Evolutionary conservation across 2,329 filamentous ascomycete genomes (phyloP).

Genomic region (Venturiaceae sp.): DNA sequence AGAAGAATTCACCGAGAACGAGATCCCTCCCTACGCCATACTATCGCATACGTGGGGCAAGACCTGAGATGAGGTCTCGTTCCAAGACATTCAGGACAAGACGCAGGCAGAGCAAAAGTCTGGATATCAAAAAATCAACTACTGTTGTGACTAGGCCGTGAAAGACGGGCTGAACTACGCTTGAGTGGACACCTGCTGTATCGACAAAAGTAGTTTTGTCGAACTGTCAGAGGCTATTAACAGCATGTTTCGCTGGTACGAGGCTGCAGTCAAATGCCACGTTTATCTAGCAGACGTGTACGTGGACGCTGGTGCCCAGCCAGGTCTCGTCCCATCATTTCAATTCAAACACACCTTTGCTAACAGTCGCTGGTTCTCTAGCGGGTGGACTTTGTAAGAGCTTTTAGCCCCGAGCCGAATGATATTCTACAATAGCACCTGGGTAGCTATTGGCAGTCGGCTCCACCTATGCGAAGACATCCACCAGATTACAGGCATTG

Average conservation of each 20-base stretch:
- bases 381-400: slow-evolving; percentile 8
- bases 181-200: slow-evolving; percentile 8
- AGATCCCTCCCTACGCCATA: slow-evolving; percentile 3
- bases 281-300: slow-evolving; percentile 6
- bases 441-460: neutral
- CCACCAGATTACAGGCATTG: neutral
- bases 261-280: neutral
- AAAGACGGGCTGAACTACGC: neutral
- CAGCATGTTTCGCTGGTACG: slow-evolving; percentile 7
- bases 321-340: neutral
- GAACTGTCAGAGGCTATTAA: slow-evolving; percentile 6
- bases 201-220: neutral
- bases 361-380: slow-evolving; percentile 7
- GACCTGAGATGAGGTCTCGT: slow-evolving; percentile 1
- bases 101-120: neutral
- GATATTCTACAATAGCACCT: slow-evolving; percentile 4
- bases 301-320: neutral
- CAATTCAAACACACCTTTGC: neutral
- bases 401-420: slow-evolving; percentile 6
- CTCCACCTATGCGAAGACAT: neutral
- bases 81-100: neutral
- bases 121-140: slow-evolving; percentile 2
- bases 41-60: slow-evolving; percentile 6
- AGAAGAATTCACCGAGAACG: too few species aligned
- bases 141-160: neutral